Conservation (phyloP, 176 grass and related monocot species). For the Tuctoria greenei region DNA sequence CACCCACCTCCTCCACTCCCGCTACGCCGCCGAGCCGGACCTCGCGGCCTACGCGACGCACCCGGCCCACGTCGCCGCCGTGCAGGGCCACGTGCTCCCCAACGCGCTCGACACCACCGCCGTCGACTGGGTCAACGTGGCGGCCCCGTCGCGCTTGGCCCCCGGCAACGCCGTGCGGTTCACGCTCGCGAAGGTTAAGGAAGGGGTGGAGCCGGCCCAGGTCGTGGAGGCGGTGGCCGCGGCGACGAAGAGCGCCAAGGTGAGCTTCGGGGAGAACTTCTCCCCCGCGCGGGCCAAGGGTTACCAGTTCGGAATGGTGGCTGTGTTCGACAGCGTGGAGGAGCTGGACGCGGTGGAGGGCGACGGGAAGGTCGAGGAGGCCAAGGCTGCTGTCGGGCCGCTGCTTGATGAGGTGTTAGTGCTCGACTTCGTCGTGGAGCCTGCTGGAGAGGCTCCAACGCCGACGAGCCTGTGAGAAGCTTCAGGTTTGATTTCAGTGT, state of each 20-base stretch:
- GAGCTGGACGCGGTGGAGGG: conserved; percentile 71
- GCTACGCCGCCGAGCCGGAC: conserved; percentile 73
- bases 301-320: conserved; percentile 69
- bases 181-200: conserved; percentile 68
- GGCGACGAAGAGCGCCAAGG: conserved; percentile 38
- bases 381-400: conserved; percentile 64
- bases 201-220: conserved; percentile 38
- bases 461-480: conserved; percentile 56
- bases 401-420: conserved; percentile 65
- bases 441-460: conserved; percentile 21
- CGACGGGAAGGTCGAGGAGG: conserved; percentile 48
- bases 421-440: conserved; percentile 61
- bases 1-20: conserved; percentile 84
- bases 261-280: conserved; percentile 92
- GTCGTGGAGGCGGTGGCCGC: conserved; percentile 43
- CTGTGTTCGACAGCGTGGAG: conserved; percentile 60
- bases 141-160: conserved; percentile 27
- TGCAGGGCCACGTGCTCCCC: conserved; percentile 60
- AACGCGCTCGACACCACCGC: conserved; percentile 72
- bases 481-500: not conserved
- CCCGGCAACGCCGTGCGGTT: conserved; percentile 59
- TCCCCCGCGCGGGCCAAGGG: conserved; percentile 84
- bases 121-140: conserved; percentile 76
- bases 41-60: conserved; percentile 65
- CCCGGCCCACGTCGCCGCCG: conserved; percentile 72